Conservation (phyloP, 352 stramenopile species). For the Thalassiosira mediterranea region DNA sequence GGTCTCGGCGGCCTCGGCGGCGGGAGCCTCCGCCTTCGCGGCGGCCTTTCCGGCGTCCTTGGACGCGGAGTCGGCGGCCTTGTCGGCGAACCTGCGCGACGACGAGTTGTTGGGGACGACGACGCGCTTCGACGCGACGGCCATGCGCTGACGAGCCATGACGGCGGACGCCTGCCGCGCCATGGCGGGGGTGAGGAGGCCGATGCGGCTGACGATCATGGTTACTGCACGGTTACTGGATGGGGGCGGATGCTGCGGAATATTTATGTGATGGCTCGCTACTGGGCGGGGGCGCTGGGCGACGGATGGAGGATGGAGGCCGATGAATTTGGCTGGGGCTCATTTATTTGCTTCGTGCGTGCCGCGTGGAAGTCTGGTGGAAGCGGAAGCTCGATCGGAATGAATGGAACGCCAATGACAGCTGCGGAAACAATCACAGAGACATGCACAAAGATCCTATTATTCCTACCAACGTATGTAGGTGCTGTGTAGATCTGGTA, state of each 20-base stretch:
- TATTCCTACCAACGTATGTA: too few species aligned
- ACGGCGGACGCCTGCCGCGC: conserved; percentile 17
- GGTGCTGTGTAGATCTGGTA: too few species aligned
- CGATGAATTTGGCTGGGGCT: too few species aligned
- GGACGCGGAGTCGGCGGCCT: conserved; percentile 17
- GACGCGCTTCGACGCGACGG: background rate
- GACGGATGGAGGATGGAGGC: too few species aligned
- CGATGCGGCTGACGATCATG: conserved; percentile 18
- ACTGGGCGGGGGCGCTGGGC: background rate
- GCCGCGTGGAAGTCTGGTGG: too few species aligned
- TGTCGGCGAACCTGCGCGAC: conserved; percentile 35
- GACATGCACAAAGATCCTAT: too few species aligned
- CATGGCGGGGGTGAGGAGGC: conserved; percentile 5
- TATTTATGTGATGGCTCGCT: background rate
- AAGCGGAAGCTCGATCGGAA: too few species aligned
- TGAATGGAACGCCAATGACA: too few species aligned
- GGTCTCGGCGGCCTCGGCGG: conserved; percentile 1
- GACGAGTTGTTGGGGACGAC: conserved; percentile 4
- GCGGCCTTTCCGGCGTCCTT: conserved; percentile 3
- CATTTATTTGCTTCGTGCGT: too few species aligned
- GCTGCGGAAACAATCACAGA: too few species aligned
- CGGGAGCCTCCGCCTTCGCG: background rate
- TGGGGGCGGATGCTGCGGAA: background rate
- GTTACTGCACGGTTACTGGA: background rate
- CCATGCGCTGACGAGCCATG: conserved; percentile 10